Evolutionary conservation across 2,329 filamentous ascomycete genomes (phyloP), one percentile per base, ranked within the genome.

Genomic region (Penicillium griseofulvum): DNA sequence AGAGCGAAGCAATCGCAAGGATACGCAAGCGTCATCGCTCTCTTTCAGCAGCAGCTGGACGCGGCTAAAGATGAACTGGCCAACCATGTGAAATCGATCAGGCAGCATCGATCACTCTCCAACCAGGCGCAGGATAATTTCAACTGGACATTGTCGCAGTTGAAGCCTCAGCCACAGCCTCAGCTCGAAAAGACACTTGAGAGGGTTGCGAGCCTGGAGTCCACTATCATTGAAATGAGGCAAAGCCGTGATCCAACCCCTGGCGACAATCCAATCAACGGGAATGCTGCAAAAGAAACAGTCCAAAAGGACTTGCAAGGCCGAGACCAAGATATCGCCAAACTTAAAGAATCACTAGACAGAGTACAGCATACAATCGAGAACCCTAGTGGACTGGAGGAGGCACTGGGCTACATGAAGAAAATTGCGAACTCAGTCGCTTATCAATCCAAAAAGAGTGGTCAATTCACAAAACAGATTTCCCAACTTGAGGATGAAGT

Each of bases 21-120:
- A 17, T 71, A 68, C 42, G 65, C 68, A 4, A 65, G 68, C 6
- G 61, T 62, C 5, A 42, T 59, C 16, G 56, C 63, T 22, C 61
- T 55, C 45, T 65, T 59, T 19, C 62, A 68, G 28, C 49, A 59
- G 12, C 52, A 49, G 55, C 22, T 61, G 46, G 26, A 46, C 24
- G 16, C 55, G 55, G 49, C 41, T 12, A 45, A 59, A 8, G 24
- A 54, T 28, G 54, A 59, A 26, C 26, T 59, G n/a, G 39, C 42
- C 2, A 47, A 24, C 10, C 48, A 37, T 22, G 28, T 16, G 12
- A 52, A 36, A 17, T 16, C 22, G 7, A 45, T 55, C 14, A 10
- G 4, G 2, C 42, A 47, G 33, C 9, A 52, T 28, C 9, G 34
- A 29, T 34, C n/a, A 16, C 12, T 45, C 9, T 45, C 34, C 6